Conservation (phyloP, 192 early-diverging fungal genomes). For the Coemansia sp. region DNA sequence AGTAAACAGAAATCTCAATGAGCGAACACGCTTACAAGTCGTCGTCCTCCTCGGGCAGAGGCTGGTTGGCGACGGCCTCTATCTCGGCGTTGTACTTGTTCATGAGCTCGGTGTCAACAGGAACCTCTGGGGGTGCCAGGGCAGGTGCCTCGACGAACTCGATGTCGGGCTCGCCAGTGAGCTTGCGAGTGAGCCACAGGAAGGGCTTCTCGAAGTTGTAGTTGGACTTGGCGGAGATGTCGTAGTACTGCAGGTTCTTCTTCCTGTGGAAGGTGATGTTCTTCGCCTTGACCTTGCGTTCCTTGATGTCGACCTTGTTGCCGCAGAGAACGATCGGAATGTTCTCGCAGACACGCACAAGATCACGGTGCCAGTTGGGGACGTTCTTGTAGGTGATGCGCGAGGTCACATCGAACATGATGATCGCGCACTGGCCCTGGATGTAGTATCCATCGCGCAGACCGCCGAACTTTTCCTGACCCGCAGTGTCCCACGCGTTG, state of each 20-base stretch:
- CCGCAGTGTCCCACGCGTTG: constrained; percentile 99
- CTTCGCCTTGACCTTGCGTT: constrained; percentile 99
- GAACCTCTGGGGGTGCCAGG: constrained; percentile 91
- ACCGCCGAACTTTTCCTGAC: constrained; percentile 99
- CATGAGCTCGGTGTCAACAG: constrained; percentile 77
- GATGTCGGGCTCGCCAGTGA: constrained; percentile 90
- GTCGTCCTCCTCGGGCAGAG: constrained; percentile 84
- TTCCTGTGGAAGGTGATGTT: constrained; percentile 99
- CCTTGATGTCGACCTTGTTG: constrained; percentile 99
- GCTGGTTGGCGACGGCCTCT: constrained; percentile 70
- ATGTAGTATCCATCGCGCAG: constrained; percentile 99
- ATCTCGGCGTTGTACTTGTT: constrained; percentile 81
- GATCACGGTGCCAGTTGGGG: constrained; percentile 99
- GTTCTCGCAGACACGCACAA: constrained; percentile 99
- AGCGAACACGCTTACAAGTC: constrained; percentile 50
- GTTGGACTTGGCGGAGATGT: constrained; percentile 99
- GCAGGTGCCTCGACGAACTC: constrained; percentile 98
- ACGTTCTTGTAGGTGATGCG: constrained; percentile 99
- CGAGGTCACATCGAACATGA: constrained; percentile 99
- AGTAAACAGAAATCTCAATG: not conserved
- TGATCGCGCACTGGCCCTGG: constrained; percentile 99
- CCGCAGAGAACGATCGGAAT: constrained; percentile 99
- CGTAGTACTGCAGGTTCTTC: constrained; percentile 99
- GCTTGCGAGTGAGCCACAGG: constrained; percentile 99
- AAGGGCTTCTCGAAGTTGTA: constrained; percentile 99